Base-by-base conservation (phyloP, 1,284 basidiomycete genomes). In the Cryptococcus sp. region DNA sequence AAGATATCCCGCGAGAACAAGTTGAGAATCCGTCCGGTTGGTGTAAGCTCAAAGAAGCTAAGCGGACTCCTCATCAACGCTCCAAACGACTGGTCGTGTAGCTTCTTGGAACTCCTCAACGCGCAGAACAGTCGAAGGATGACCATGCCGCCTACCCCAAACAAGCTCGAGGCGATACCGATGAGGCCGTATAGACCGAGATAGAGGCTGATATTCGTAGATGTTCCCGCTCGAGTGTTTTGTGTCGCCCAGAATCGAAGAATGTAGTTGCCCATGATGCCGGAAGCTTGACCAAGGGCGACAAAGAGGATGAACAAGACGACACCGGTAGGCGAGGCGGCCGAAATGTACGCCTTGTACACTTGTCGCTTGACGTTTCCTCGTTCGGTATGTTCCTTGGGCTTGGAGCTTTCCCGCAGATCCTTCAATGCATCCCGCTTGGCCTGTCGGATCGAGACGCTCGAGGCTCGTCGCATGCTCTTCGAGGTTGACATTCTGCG, bases 1-100 rank as follows among this genome's bases (percentile, higher is more conserved):
- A 93, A 93, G 38, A 87, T 83, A 66, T 98, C 94, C 5, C 91
- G 82, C 14, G 88, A 89, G 74, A 97, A 97, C 31, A 95, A 72
- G 56, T 76, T 75, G 26, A 76, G 65, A 52, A 67, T 75, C 43
- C 67, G 65, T 61, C 87, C 86, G 21, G 80, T 83, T 2, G 88
- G 87, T 0, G 87, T 91, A 48, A 80, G 73, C 71, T 92, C 90
- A 63, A 94, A 95, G 76, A 90, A 95, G 56, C 80, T 82, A 62
- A 94, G 74, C 0, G 91, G 90, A 1, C 87, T 84, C 35, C 80
- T 80, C 76, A 95, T 82, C 23, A 95, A 79, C 1, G 87, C 80
- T 25, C 80, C 31, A 57, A 75, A 71, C 47, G 63, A 66, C 23
- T 64, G 51, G 60, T 93, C 87, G 64, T 94, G 90, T 56, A 93